Conservation (phyloP, 2,329 filamentous ascomycete genomes). For the Aspergillus awamori region DNA sequence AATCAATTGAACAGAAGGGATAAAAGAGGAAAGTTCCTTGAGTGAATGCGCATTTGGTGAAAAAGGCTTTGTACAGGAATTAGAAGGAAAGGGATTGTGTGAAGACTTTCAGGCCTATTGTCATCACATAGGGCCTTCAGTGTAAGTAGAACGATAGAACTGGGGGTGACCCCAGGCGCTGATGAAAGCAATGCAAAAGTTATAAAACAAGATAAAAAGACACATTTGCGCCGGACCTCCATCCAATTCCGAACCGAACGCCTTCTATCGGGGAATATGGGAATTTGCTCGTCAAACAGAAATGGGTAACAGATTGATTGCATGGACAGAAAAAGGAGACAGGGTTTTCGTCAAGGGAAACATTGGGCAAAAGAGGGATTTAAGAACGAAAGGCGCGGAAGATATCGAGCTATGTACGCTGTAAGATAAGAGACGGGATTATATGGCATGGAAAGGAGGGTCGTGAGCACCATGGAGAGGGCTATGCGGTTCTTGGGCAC, state of each 20-base stretch:
- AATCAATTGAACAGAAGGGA: conserved; percentile 10
- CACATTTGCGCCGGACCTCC: conserved; percentile 38
- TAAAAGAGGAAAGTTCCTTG: conserved; percentile 12
- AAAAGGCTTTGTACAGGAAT: conserved; percentile 40
- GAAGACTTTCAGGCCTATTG: conserved; percentile 13
- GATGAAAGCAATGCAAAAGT: conserved; percentile 8
- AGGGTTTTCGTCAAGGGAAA: conserved; percentile 20
- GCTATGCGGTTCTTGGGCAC: conserved; percentile 30
- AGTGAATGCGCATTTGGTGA: conserved; percentile 17
- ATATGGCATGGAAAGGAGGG: conserved; percentile 35
- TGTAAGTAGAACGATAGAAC: conserved; percentile 17
- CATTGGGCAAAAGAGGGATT: conserved; percentile 37
- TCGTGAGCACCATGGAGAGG: conserved; percentile 38
- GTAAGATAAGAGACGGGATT: conserved; percentile 28
- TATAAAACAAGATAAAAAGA: conserved; percentile 18
- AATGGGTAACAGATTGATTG: conserved; percentile 30
- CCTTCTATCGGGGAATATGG: conserved; percentile 45
- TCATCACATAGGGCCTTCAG: conserved; percentile 17
- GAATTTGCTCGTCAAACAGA: conserved; percentile 33
- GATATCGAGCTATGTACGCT: conserved; percentile 34
- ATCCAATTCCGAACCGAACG: conserved; percentile 39
- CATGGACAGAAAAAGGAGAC: conserved; percentile 22
- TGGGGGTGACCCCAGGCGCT: conserved; percentile 4
- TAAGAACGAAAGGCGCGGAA: conserved; percentile 25
- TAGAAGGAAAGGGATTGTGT: conserved; percentile 21